Evolutionary conservation across 257 asterid genomes (phyloP).

Genomic region (Nicotiana noctiflora): DNA sequence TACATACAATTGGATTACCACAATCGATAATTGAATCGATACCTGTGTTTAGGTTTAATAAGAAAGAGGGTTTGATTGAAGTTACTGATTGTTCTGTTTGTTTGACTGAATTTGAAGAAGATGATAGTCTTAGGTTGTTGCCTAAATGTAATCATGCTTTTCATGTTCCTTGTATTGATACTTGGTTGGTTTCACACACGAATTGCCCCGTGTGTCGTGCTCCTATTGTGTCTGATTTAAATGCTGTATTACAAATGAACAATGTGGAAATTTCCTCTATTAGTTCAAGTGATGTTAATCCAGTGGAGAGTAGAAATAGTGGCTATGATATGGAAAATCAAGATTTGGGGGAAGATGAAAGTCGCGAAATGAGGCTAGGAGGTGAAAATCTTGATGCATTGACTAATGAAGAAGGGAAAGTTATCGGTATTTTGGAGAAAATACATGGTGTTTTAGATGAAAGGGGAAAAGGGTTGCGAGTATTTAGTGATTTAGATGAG

Average conservation of each 20-base stretch:
- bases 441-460: background rate
- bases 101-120: slow-evolving; percentile 55
- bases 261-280: background rate
- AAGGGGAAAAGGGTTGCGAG: slow-evolving; percentile 17
- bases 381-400: slow-evolving; percentile 9
- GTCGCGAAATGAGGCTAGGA: background rate
- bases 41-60: slow-evolving; percentile 33
- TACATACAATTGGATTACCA: slow-evolving; percentile 52
- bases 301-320: background rate
- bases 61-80: slow-evolving; percentile 33
- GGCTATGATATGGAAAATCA: slow-evolving; percentile 1
- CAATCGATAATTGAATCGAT: slow-evolving; percentile 55
- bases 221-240: slow-evolving; percentile 23
- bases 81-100: slow-evolving; percentile 70
- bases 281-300: background rate
- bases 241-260: background rate
- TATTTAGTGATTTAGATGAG: slow-evolving; percentile 39
- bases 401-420: slow-evolving; percentile 1
- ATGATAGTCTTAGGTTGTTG: slow-evolving; percentile 55
- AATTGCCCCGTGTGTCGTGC: slow-evolving; percentile 89
- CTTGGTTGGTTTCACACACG: slow-evolving; percentile 66
- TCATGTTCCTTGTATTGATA: slow-evolving; percentile 63
- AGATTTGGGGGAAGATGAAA: slow-evolving; percentile 11
- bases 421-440: background rate
- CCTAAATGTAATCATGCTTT: slow-evolving; percentile 86